Evolutionary conservation across 352 stramenopile species (phyloP), one percentile per base, ranked within the genome.

Genomic region (Globisporangium cederbergense): DNA sequence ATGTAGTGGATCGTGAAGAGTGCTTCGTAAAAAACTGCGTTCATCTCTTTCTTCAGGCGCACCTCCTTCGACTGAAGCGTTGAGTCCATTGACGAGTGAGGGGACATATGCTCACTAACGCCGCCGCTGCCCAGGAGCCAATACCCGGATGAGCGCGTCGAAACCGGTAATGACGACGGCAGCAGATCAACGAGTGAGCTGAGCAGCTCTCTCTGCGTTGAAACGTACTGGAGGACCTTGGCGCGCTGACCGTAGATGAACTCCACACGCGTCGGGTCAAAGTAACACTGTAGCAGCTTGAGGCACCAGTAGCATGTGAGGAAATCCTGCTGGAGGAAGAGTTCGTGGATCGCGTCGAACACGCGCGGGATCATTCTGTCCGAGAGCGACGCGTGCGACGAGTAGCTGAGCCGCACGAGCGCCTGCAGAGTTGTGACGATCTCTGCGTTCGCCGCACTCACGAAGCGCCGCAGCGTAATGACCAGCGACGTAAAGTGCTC

Each of bases 251-350:
- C 60, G 9, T 77, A 72, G 52, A 67, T 58, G 47, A 68, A 59
- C 34, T 71, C 64, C 52, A 72, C 22, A 40, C 73, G 57, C 52
- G 64, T 25, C 22, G 73, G 66, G n/a, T 79, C 79, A 60, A 92
- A 85, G 62, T 88, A 83, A 47, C 76, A 77, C 59, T 92, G 81
- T 9, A 92, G 53, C 10, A 90, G 63, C 45, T 82, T 73, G 20
- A 92, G 66, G 18, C 80, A 85, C 83, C 83, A 92, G 59, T 90
- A 92, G 40, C 71, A 79, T 7, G 68, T 79, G 45, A 92, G 70
- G 38, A 80, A 75, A 40, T 92, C 77, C 56, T 83, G 77, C 32
- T 84, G 77, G 5, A 77, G 46, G 52, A 92, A 64, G 8, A 92
- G 74, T 43, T 86, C 81, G 25, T 86, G 70, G 0, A 88, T 60